Evolutionary conservation across 441 rosid species (phyloP).

Genomic region (Syzygium malaccense): DNA sequence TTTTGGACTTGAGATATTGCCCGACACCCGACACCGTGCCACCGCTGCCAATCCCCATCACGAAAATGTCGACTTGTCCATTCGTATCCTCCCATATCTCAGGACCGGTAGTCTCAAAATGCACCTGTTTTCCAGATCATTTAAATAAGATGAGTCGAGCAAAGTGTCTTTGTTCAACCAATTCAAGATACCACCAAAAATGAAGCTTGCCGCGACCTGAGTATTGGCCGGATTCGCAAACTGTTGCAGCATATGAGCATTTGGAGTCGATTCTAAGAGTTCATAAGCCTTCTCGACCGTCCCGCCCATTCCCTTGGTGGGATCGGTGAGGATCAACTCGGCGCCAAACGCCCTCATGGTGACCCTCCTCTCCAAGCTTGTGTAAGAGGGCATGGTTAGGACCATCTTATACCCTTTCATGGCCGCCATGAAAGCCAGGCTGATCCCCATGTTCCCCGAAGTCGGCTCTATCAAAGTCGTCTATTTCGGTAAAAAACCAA

Average conservation of each 20-base stretch:
- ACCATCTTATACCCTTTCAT: conserved; percentile 80
- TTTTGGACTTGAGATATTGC: conserved; percentile 74
- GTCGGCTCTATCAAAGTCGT: conserved; percentile 89
- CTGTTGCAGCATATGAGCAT: conserved; percentile 75
- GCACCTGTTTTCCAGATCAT: conserved; percentile 36
- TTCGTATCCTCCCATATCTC: conserved; percentile 94
- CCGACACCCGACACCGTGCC: conserved; percentile 96
- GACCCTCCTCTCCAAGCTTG: conserved; percentile 92
- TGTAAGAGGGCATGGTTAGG: conserved; percentile 93
- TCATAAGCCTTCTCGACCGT: conserved; percentile 84
- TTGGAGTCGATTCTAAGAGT: conserved; percentile 63
- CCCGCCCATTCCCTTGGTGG: conserved; percentile 92
- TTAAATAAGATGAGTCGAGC: background rate
- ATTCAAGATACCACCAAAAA: background rate
- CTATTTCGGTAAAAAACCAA: conserved; percentile 15
- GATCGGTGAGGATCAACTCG: conserved; percentile 78
- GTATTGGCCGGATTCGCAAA: conserved; percentile 83
- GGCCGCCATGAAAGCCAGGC: conserved; percentile 90
- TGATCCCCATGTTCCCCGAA: conserved; percentile 93
- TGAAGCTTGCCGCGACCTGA: conserved; percentile 25
- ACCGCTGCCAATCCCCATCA: conserved; percentile 96
- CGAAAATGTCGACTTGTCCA: conserved; percentile 82
- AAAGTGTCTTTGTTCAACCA: background rate
- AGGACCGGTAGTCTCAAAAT: conserved; percentile 89
- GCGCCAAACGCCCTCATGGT: conserved; percentile 94